Conservation (phyloP, 202 grass and related monocot genomes). For the Digitaria exilis region DNA sequence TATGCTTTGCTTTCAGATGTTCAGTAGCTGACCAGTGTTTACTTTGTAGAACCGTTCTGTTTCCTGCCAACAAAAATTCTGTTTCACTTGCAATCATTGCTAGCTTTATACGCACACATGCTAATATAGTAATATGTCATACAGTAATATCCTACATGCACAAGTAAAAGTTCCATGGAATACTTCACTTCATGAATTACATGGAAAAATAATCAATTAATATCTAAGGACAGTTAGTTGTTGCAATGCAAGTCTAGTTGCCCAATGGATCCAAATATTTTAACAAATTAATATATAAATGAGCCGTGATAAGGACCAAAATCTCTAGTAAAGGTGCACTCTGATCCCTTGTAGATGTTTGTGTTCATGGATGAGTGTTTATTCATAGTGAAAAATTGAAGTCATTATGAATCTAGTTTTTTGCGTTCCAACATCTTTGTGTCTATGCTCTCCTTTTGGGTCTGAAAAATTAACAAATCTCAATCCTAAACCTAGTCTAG, state of each 20-base stretch:
- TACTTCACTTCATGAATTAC: not conserved
- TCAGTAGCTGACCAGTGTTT: not conserved
- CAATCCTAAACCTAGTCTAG: not conserved
- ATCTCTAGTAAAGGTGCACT: not conserved
- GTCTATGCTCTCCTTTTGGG: not conserved
- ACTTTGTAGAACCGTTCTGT: not conserved
- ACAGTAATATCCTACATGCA: slow-evolving; percentile 1
- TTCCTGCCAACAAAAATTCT: slow-evolving; percentile 10
- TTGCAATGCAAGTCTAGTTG: not conserved
- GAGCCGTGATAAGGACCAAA: not conserved
- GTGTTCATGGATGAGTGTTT: not conserved
- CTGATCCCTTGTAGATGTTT: not conserved
- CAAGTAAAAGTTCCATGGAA: not conserved
- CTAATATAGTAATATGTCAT: not conserved
- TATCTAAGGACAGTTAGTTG: not conserved
- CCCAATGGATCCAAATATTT: not conserved
- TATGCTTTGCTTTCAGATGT: not conserved
- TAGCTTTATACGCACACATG: not conserved
- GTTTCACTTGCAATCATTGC: not conserved
- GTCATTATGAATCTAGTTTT: not conserved
- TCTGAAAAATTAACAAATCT: not conserved
- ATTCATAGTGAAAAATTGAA: not conserved
- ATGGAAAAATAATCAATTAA: not conserved
- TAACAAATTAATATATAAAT: not conserved
- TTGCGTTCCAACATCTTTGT: not conserved